Conservation (phyloP, 441 rosid species). For the Raphanus hybrid region DNA sequence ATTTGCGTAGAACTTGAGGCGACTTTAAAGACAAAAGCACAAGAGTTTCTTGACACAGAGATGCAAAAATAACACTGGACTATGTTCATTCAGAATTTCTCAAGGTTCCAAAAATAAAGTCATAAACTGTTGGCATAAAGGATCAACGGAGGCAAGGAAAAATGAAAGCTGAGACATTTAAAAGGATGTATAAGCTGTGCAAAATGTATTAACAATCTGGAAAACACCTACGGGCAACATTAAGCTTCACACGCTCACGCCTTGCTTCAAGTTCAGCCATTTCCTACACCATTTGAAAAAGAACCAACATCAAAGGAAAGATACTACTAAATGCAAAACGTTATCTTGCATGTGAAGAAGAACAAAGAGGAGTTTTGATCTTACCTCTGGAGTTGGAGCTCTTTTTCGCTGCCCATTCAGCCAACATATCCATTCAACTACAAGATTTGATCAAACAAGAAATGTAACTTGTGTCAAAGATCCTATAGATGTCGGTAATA, state of each 20-base stretch:
- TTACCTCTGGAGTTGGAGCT: slow-evolving; percentile 88
- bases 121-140: too few relatives aligned
- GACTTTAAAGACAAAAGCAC: too few relatives aligned
- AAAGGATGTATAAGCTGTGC: slow-evolving; percentile 1
- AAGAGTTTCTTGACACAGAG: too few relatives aligned
- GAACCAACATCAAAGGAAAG: slow-evolving; percentile 19
- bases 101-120: too few relatives aligned
- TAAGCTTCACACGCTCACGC: slow-evolving; percentile 83
- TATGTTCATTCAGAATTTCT: too few relatives aligned
- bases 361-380: neutral
- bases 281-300: slow-evolving; percentile 56
- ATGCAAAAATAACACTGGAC: too few relatives aligned
- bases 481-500: too few relatives aligned
- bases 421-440: slow-evolving; percentile 99
- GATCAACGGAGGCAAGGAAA: too few relatives aligned
- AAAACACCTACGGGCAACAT: slow-evolving; percentile 75
- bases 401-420: slow-evolving; percentile 88
- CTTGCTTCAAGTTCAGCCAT: slow-evolving; percentile 79
- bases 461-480: neutral
- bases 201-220: slow-evolving; percentile 17
- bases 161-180: neutral
- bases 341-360: slow-evolving; percentile 7
- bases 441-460: slow-evolving; percentile 26
- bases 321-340: neutral
- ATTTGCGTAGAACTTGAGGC: too few relatives aligned